Conservation (phyloP, 1,284 basidiomycete species). For the Moniliophthora roreri region DNA sequence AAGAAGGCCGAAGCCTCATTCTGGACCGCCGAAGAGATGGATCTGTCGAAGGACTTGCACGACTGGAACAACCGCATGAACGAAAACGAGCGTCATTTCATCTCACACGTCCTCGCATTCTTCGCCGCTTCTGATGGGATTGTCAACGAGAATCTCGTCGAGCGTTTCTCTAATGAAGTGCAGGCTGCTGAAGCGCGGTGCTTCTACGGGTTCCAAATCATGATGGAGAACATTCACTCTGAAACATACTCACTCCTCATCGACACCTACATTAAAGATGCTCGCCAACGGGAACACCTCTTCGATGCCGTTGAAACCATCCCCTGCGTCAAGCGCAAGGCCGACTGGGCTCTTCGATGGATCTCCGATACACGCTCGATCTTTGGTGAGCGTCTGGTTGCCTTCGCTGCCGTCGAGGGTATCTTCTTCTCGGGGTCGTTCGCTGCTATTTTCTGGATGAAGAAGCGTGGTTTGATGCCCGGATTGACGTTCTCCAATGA, state of each 20-base stretch:
- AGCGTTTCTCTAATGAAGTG: slow-evolving; percentile 94
- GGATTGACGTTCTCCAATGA: slow-evolving; percentile 97
- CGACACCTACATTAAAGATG: slow-evolving; percentile 96
- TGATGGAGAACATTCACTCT: slow-evolving; percentile 99
- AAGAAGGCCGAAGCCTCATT: slow-evolving; percentile 92
- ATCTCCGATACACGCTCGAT: slow-evolving; percentile 83
- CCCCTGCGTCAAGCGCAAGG: slow-evolving; percentile 90
- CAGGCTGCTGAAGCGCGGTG: slow-evolving; percentile 95
- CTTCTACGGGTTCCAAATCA: slow-evolving; percentile 99
- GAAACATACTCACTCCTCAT: slow-evolving; percentile 98
- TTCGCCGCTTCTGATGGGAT: slow-evolving; percentile 98
- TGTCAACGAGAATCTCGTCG: slow-evolving; percentile 96
- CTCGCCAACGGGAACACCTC: slow-evolving; percentile 80
- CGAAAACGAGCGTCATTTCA: slow-evolving; percentile 92
- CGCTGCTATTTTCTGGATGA: slow-evolving; percentile 97
- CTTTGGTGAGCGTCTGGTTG: slow-evolving; percentile 91
- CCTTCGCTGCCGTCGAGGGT: slow-evolving; percentile 98
- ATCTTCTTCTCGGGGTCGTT: slow-evolving; percentile 98
- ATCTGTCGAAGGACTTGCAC: slow-evolving; percentile 89
- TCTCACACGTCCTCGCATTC: slow-evolving; percentile 96
- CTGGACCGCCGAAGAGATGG: slow-evolving; percentile 99
- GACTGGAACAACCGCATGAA: slow-evolving; percentile 96
- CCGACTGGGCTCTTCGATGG: slow-evolving; percentile 94
- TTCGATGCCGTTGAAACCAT: slow-evolving; percentile 96
- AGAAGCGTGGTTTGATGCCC: slow-evolving; percentile 98